These are phyloP conservation scores for Amphibolis antarctica DNA, from an alignment of 106 monocot species.

Conservation along the genomic window DNA sequence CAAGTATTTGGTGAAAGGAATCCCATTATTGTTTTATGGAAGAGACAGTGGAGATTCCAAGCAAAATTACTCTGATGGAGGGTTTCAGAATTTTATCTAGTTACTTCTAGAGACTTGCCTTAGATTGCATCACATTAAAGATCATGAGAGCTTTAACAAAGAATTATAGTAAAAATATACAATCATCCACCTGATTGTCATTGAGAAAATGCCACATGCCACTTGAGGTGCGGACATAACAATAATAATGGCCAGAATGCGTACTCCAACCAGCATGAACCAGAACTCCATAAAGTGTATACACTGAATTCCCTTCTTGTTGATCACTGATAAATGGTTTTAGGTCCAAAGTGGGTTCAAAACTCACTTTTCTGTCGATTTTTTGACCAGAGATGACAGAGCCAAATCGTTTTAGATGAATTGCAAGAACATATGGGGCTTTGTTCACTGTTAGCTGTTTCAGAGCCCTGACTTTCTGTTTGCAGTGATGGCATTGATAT, in stretches of 20 bases:
- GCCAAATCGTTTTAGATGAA: conserved; percentile 94
- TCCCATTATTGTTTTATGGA: no score
- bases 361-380: conserved; percentile 71
- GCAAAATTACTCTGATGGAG: no score
- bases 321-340: conserved; percentile 81
- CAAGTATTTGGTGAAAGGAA: background rate
- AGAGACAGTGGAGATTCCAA: no score
- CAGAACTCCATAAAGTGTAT: conserved; percentile 70
- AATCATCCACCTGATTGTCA: conserved; percentile 47
- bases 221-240: conserved; percentile 59
- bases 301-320: conserved; percentile 45
- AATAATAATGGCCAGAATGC: conserved; percentile 73
- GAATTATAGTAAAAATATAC: background rate
- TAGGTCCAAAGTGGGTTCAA: conserved; percentile 55
- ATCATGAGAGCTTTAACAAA: background rate
- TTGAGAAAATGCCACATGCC: conserved; percentile 71
- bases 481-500: conserved; percentile 79
- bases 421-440: conserved; percentile 77
- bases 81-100: no score
- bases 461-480: conserved; percentile 68
- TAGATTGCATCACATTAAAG: background rate
- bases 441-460: conserved; percentile 81
- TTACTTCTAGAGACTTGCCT: no score
- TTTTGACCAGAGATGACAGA: conserved; percentile 52
- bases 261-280: conserved; percentile 68